These are phyloP conservation scores for Erodium moschatum DNA, from an alignment of 441 rosid genomes.

Conservation along the genomic window DNA sequence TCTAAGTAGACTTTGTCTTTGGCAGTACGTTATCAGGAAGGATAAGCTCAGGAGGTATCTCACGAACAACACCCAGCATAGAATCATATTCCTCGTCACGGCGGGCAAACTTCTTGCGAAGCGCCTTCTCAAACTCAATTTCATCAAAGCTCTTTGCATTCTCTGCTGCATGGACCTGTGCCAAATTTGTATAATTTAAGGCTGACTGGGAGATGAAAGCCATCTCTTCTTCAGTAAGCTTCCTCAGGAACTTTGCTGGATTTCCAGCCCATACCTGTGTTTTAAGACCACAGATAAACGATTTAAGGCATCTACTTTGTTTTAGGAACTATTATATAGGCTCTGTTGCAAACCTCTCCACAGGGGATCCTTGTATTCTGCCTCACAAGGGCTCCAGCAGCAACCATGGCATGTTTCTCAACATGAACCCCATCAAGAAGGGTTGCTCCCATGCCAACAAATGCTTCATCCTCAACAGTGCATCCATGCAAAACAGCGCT, in stretches of 20 bases:
- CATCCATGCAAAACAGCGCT: constrained; percentile 95
- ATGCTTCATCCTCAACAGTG: constrained; percentile 81
- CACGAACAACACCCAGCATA: constrained; percentile 51
- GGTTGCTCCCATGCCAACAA: constrained; percentile 87
- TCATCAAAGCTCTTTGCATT: constrained; percentile 68
- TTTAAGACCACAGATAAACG: background rate
- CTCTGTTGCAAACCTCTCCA: constrained; percentile 3
- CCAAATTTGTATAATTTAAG: background rate
- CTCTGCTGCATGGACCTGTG: constrained; percentile 29
- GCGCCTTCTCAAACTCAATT: constrained; percentile 82
- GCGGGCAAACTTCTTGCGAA: constrained; percentile 62
- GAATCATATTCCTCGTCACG: constrained; percentile 79
- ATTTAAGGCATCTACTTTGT: too few species aligned
- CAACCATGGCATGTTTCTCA: constrained; percentile 11
- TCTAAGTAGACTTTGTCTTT: background rate
- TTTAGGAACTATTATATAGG: background rate
- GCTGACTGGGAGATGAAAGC: constrained; percentile 35
- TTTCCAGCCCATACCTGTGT: constrained; percentile 7
- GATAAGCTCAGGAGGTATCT: background rate
- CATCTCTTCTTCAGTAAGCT: constrained; percentile 32
- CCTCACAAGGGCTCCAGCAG: constrained; percentile 11
- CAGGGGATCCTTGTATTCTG: constrained; percentile 10
- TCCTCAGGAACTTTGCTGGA: constrained; percentile 9
- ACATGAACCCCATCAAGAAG: constrained; percentile 73
- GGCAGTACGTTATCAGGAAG: constrained; percentile 2